These are phyloP conservation scores for Inonotus hispidus DNA, from an alignment of 1,284 basidiomycete genomes.

Conservation along the genomic window DNA sequence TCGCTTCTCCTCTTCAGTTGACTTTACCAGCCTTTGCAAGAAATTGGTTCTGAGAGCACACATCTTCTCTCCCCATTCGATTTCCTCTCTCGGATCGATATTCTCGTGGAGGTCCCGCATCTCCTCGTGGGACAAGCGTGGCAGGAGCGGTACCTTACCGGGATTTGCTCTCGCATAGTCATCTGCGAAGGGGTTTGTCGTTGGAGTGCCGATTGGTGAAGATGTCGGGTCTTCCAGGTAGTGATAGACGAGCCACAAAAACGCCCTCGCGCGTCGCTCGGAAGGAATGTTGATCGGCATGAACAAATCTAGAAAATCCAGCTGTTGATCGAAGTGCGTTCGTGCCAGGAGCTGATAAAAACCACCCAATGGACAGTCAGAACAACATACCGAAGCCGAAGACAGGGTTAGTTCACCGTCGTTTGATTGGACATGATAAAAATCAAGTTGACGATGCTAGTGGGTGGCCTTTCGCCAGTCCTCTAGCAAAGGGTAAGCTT, in stretches of 20 bases:
- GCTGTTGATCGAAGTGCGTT: constrained; percentile 65
- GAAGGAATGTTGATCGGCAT: constrained; percentile 69
- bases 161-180: constrained; percentile 33
- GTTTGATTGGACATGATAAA: constrained; percentile 56
- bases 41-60: constrained; percentile 35
- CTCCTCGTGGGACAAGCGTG: constrained; percentile 31
- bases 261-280: constrained; percentile 62
- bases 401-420: constrained; percentile 32
- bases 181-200: constrained; percentile 40
- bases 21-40: constrained; percentile 33
- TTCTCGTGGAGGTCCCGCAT: constrained; percentile 32
- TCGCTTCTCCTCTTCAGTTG: constrained; percentile 15
- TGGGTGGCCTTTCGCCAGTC: constrained; percentile 47
- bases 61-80: constrained; percentile 38
- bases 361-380: not conserved
- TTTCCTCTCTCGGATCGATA: constrained; percentile 36
- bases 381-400: not conserved
- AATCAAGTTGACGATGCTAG: constrained; percentile 55
- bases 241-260: constrained; percentile 52
- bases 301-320: constrained; percentile 81
- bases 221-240: constrained; percentile 37
- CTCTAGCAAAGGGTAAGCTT: constrained; percentile 32
- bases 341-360: constrained; percentile 54
- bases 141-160: constrained; percentile 35
- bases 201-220: constrained; percentile 18